These are phyloP conservation scores for Teratosphaeria gauchensis DNA, from an alignment of 2,329 filamentous ascomycete species.

Conservation along the genomic window DNA sequence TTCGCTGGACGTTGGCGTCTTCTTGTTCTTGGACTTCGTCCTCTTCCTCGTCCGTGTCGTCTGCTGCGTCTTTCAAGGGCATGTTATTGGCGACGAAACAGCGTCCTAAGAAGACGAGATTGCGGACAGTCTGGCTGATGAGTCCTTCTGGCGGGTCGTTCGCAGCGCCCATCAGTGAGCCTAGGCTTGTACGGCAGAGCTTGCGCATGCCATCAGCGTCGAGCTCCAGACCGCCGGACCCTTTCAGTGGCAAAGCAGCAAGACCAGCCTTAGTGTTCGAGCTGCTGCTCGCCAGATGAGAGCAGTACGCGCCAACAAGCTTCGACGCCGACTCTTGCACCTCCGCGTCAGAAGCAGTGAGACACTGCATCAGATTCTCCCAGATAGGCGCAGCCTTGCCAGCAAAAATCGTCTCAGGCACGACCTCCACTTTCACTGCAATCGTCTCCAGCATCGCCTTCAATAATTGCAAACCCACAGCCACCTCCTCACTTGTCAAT, in stretches of 20 bases:
- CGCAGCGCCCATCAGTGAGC: conserved; percentile 51
- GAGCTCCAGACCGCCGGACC: conserved; percentile 62
- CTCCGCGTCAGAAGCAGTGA: conserved; percentile 56
- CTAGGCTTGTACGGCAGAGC: conserved; percentile 47
- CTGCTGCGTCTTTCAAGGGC: conserved; percentile 37
- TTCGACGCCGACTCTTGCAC: conserved; percentile 70
- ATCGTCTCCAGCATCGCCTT: conserved; percentile 66
- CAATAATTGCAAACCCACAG: conserved; percentile 60
- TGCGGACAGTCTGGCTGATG: conserved; percentile 68
- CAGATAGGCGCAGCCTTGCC: conserved; percentile 57
- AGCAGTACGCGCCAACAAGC: conserved; percentile 67
- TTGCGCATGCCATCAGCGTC: conserved; percentile 53
- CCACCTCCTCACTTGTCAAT: conserved; percentile 40
- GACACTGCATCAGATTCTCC: conserved; percentile 55
- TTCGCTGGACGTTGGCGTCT: conserved; percentile 10
- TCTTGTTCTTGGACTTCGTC: conserved; percentile 32
- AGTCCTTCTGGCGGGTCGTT: conserved; percentile 56
- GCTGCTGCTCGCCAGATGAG: conserved; percentile 62
- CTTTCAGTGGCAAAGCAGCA: conserved; percentile 50
- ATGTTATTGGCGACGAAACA: conserved; percentile 51
- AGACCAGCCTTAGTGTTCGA: conserved; percentile 40
- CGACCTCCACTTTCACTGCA: conserved; percentile 55
- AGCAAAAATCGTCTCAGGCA: conserved; percentile 55
- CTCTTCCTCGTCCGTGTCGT: conserved; percentile 32
- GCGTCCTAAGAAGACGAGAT: conserved; percentile 71